Evolutionary conservation across 805 yeast genomes (phyloP), one percentile per base, ranked within the genome.

Genomic region (Brettanomyces custersianus): DNA sequence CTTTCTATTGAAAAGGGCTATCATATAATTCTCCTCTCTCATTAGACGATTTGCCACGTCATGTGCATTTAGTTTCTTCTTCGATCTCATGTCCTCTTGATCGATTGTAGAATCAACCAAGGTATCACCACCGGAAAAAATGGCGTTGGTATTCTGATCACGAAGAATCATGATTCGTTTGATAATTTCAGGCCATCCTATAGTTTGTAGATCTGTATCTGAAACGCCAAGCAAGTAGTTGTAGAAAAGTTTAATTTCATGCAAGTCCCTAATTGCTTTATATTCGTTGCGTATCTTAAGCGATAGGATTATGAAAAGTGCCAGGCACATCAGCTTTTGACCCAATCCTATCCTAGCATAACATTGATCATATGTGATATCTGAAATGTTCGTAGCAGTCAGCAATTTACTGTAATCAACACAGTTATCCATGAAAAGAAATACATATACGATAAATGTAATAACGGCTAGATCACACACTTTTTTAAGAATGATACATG

Each of bases 1-100:
- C 40, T 82, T 75, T 46, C 78, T 83, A 57, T 86, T 88, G 49
- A 84, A 77, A 45, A 92, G 59, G 1, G 96, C 96, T 52, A 92
- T 86, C 68, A 87, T 69, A 55, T 88, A 92, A 53, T 92, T 92
- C 41, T 92, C 98, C 46, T 79, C 84, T 41, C 99, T 67, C 98
- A 92, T 88, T 38, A 92, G 82, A 40, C 98, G 66, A 53, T 92
- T 94, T 11, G 96, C 97, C 35, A 92, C 84, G 49, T 81, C 92
- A 55, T 88, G 96, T 4, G 97, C 95, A 50, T 84, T 90, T 36
- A 92, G 67, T 43, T 88, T 66, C 35, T 76, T 73, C 49, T 81
- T 82, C 1, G 87, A 76, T 41, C 73, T 78, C 40, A 77, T 65
- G 51, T 81, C 88, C 40, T 65, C 66, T 23, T 32, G 5, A 43